Base-by-base conservation (phyloP, 345 rosid genomes). In the Gossypium longicalyx region DNA sequence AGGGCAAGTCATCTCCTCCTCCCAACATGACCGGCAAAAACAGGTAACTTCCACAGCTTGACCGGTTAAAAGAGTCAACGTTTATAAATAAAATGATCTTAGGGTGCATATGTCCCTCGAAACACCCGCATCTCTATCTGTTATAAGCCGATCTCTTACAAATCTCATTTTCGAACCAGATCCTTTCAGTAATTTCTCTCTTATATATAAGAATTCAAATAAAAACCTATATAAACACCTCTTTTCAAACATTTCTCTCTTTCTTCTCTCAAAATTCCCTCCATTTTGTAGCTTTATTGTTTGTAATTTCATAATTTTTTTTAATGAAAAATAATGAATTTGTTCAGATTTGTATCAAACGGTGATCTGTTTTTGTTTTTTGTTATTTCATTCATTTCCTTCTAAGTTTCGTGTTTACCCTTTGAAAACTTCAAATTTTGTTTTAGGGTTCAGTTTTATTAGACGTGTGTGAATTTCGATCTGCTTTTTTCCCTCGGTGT, bases 201-300 rank as follows among this genome's bases (percentile, higher is more conserved):
- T 2, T 15, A 2, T 15, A 44, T n/a, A 70, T 74, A 63, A 10
- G 15, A 12, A 23, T n/a, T 45, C 66, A 15, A 70, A 52, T 59
- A 12, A 49, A 56, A 73, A 53, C 78, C 76, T 77, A 80, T 80
- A 80, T 77, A 80, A 74, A 76, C 57, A 69, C 4, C 47, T 19
- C 11, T 12, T 68, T 80, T 74, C 65, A 77, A 80, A 57, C 11
- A 0, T 34, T 34, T 34, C 17, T 12, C 52, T 11, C 16, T 48
- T 25, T 17, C 15, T 13, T 70, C 67, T 78, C 80, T 62, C 45
- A 56, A 3, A 44, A 56, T 64, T 29, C 77, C 80, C 71, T 53
- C 63, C 25, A 34, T 53, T 13, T 29, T 54, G 47, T 77, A 53
- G 34, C 27, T 38, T 69, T 77, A 22, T 22, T 49, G 7, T 34